Conservation (phyloP, 2,329 filamentous ascomycete genomes). For the Sporothrix euskadiensis region DNA sequence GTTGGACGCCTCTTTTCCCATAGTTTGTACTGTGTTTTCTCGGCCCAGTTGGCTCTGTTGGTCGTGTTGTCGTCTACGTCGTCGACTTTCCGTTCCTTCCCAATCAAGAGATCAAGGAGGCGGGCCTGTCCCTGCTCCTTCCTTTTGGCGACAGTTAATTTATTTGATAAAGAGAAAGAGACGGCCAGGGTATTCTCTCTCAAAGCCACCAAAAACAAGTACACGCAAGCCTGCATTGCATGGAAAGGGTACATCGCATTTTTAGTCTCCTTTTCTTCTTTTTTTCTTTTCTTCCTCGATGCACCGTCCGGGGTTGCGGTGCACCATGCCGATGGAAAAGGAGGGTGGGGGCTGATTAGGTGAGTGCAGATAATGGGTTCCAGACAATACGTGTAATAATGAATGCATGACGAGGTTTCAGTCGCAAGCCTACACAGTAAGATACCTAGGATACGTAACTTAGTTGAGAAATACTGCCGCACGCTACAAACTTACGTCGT, state of each 20-base stretch:
- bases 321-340: constrained; percentile 22
- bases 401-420: background rate
- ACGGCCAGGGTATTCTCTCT: background rate
- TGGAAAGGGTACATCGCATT: background rate
- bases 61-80: background rate
- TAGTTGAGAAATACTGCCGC: too few relatives aligned
- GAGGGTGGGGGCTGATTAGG: background rate
- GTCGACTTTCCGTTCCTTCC: background rate
- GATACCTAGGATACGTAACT: too few relatives aligned
- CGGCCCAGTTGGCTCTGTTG: background rate
- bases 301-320: constrained; percentile 17
- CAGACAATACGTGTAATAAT: too few relatives aligned
- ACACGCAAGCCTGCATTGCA: constrained; percentile 7
- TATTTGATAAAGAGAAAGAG: background rate
- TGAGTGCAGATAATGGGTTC: too few relatives aligned
- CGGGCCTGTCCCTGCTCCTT: background rate
- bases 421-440: too few relatives aligned
- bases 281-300: background rate
- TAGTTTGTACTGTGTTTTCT: background rate
- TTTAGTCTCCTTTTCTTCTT: background rate
- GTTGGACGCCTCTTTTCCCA: background rate
- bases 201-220: background rate
- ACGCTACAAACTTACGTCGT: background rate
- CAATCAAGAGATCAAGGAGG: background rate
- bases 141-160: constrained; percentile 13